Evolutionary conservation across 176 grass and related monocot species (phyloP).

Genomic region (Oryza punctata): DNA sequence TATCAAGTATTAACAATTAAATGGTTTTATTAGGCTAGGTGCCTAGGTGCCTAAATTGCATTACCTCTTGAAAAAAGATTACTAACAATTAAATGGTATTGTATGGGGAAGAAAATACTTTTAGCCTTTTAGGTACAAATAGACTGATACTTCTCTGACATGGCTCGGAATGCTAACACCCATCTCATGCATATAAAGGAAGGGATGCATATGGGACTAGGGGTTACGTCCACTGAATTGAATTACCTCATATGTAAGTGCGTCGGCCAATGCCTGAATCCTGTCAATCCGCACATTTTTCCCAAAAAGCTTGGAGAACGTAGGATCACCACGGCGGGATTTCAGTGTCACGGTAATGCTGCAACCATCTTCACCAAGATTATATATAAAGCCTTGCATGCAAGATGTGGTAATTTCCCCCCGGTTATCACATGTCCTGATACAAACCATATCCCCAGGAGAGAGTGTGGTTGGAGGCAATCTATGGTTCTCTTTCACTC

Average conservation of each 20-base stretch:
- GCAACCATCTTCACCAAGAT: constrained; percentile 73
- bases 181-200: not conserved
- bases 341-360: constrained; percentile 80
- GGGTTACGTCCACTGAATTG: not conserved
- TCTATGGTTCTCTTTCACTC: constrained; percentile 64
- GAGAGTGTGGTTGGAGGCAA: constrained; percentile 76
- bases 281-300: constrained; percentile 76
- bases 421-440: constrained; percentile 73
- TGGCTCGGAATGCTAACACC: not conserved
- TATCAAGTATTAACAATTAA: not conserved
- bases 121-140: not conserved
- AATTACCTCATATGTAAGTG: constrained; percentile 85
- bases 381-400: constrained; percentile 81
- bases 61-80: not conserved
- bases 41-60: too few species aligned
- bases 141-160: constrained; percentile 3
- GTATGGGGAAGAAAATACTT: not conserved
- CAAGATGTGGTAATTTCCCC: constrained; percentile 66
- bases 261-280: constrained; percentile 81
- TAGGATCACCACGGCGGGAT: constrained; percentile 70
- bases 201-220: not conserved
- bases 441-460: constrained; percentile 85
- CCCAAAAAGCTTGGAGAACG: constrained; percentile 81
- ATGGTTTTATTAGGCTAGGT: not conserved
- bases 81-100: not conserved